A percentile compares a stretch with the other conserved stretches of the same genome.
phyloP scores from a whole-genome alignment of 352 stramenopile genomes.

The Globisporangium canariense region DNA sequence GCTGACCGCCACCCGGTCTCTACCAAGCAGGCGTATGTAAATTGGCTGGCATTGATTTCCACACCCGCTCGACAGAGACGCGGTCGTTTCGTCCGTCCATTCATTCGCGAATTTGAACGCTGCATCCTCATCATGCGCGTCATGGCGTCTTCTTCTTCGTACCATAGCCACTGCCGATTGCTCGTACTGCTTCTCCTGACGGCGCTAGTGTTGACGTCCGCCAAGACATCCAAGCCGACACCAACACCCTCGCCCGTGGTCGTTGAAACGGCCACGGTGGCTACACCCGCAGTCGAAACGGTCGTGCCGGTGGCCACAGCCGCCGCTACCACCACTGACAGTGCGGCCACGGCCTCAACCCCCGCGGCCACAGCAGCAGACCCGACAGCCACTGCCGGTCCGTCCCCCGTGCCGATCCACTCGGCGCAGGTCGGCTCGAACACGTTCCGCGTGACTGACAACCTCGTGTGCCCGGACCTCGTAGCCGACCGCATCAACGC shows the following conservation, averaged over 20 bases:
- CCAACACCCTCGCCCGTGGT: neutral
- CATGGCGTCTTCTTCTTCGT: neutral
- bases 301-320: neutral
- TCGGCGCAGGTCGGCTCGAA: constrained; percentile 32
- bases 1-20: neutral
- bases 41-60: neutral
- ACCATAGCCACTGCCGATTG: neutral
- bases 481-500: constrained; percentile 35
- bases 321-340: neutral
- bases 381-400: neutral
- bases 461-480: constrained; percentile 35
- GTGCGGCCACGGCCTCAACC: neutral
- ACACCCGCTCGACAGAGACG: neutral
- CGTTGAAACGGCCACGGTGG: neutral
- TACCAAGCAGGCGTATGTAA: neutral
- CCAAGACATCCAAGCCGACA: neutral
- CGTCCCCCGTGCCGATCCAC: constrained; percentile 24
- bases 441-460: constrained; percentile 46
- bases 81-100: neutral
- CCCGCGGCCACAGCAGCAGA: neutral
- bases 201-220: constrained; percentile 5
- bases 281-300: constrained; percentile 1
- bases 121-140: constrained; percentile 1
- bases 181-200: neutral
- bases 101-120: constrained; percentile 5